Percentiles rank a stretch among this genome's conserved stretches.
Conservation (phyloP, 257 asterid species). For the Solanum rostratum region DNA sequence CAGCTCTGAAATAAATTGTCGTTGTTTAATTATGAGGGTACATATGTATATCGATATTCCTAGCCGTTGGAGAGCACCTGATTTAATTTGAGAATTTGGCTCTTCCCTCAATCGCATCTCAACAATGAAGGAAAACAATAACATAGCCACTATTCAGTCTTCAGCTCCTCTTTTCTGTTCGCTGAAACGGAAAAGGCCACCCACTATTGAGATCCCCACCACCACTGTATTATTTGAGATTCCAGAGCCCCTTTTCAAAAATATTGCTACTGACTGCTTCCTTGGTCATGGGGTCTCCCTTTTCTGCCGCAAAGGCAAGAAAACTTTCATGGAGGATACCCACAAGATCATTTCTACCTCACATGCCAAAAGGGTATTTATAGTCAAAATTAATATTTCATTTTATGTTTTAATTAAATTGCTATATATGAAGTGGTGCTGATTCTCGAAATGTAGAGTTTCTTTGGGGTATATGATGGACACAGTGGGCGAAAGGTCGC, state of each 20-base stretch:
- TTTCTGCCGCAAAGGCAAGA: slow-evolving; percentile 68
- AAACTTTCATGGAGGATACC: slow-evolving; percentile 83
- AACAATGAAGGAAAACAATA: background rate
- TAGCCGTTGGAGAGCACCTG: background rate
- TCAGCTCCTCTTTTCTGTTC: slow-evolving; percentile 11
- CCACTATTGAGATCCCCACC: slow-evolving; percentile 63
- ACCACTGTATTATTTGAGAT: slow-evolving; percentile 15
- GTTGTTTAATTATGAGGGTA: background rate
- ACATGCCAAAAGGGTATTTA: slow-evolving; percentile 42
- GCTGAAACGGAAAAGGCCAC: slow-evolving; percentile 75
- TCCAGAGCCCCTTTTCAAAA: slow-evolving; percentile 7
- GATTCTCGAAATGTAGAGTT: slow-evolving; percentile 31
- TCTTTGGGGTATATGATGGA: slow-evolving; percentile 95
- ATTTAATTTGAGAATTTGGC: background rate
- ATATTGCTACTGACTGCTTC: slow-evolving; percentile 15
- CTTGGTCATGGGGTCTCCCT: slow-evolving; percentile 63
- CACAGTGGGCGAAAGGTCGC: slow-evolving; percentile 91
- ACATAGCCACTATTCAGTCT: background rate
- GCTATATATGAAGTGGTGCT: background rate
- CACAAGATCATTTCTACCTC: slow-evolving; percentile 42
- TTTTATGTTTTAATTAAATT: background rate
- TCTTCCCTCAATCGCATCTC: background rate
- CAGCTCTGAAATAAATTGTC: background rate
- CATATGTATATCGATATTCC: background rate
- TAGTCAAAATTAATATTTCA: no score